Base-by-base conservation (phyloP, 2,329 filamentous ascomycete species). In the Claviceps cyperi region DNA sequence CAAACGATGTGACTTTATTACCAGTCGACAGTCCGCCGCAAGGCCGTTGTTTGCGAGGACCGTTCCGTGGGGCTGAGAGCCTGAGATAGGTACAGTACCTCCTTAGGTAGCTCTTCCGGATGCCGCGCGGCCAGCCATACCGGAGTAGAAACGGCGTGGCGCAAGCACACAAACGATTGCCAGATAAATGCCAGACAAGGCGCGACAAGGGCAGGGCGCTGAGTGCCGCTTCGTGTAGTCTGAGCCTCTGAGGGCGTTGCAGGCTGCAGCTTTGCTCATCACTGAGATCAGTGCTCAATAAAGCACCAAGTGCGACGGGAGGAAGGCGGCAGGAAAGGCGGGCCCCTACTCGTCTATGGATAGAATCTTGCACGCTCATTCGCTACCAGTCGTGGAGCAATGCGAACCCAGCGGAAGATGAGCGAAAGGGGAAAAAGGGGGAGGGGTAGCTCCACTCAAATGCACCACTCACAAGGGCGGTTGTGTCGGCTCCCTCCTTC, bases 401-500 rank as follows among this genome's bases (percentile, higher is more conserved):
- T 22, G 22, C 5, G 13, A 21, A 24, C 21, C 28, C 28, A 32
- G 15, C 21, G 39, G 15, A 22, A 43, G 15, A 14, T 19, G 40
- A 43, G 19, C 7, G 14, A 9, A 17, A 15, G n/a, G n/a, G 37
- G 14, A 9, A n/a, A 17, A 17, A 17, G 15, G 14, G n/a, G 37
- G 14, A 17, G 37, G 37, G 15, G 15, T 9, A 39, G 39, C 39
- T 8, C 39, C 39, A 14, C 28, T 11, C 9, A 32, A 32, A 32
- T 11, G 1, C 28, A 32, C 28, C 28, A 32, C 28, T 32, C 28
- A 11, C 28, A 32, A 32, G 28, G 28, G 4, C 28, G 9, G 28
- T 32, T 32, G 28, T 32, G 50, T 51, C 55, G 53, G 52, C 53
- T 54, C 50, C 46, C 51, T 55, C 54, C 52, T 58, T 56, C 53